Conservation (phyloP, 306 rosid species). For the Rosa multiflora region DNA sequence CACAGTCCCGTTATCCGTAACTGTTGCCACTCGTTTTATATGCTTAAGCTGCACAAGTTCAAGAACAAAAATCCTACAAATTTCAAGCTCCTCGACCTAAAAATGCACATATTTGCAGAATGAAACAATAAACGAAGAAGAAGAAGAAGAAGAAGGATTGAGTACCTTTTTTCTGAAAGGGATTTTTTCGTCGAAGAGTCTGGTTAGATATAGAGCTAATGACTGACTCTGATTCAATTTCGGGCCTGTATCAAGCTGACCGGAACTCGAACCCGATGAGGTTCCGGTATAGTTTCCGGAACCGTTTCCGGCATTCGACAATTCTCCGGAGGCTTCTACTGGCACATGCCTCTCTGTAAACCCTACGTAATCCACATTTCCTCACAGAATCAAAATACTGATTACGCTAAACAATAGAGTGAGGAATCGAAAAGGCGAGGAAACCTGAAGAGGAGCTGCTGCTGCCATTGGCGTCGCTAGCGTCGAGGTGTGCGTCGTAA, state of each 20-base stretch:
- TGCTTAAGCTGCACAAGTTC: too few relatives aligned
- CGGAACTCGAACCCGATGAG: conserved; percentile 26
- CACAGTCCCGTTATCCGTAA: too few relatives aligned
- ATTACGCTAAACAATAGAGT: background rate
- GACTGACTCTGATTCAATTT: conserved; percentile 29
- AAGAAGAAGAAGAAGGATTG: background rate
- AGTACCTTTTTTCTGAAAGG: conserved; percentile 70
- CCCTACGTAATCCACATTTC: conserved; percentile 43
- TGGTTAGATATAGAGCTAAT: conserved; percentile 24
- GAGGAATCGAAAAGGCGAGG: background rate
- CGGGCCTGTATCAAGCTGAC: conserved; percentile 12
- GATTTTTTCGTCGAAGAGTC: conserved; percentile 61
- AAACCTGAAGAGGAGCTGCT: conserved; percentile 24
- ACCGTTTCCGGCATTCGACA: background rate
- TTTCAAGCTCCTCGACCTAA: too few relatives aligned
- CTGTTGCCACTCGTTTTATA: too few relatives aligned
- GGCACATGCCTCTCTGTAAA: conserved; percentile 33
- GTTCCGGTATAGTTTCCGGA: background rate
- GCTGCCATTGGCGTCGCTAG: conserved; percentile 14
- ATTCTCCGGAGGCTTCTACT: conserved; percentile 15
- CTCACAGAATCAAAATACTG: conserved; percentile 9
- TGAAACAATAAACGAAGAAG: background rate
- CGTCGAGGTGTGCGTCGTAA: conserved; percentile 27
- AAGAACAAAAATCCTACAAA: too few relatives aligned
- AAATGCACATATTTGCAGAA: too few relatives aligned